phyloP scores from a whole-genome alignment of 1,284 basidiomycete species.

The Tremellales sp. region DNA sequence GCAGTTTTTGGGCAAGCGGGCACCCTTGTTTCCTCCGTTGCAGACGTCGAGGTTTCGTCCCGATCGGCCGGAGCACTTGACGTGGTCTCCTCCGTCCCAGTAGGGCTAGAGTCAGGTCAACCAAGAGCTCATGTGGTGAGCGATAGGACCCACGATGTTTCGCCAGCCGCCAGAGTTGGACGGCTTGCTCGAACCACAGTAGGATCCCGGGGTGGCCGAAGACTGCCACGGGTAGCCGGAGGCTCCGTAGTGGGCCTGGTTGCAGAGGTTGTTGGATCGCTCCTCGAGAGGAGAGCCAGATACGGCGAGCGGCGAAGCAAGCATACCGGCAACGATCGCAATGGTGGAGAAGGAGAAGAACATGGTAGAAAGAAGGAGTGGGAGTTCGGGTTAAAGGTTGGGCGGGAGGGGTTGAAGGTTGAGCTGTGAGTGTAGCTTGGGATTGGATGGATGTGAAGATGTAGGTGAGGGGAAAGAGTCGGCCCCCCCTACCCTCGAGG shows the following conservation, averaged over 20 bases:
- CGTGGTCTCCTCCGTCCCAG: constrained; percentile 23
- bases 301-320: constrained; percentile 10
- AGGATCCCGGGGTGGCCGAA: constrained; percentile 24
- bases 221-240: constrained; percentile 20
- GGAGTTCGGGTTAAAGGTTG: constrained; percentile 10
- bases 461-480: constrained; percentile 14
- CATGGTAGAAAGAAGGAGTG: constrained; percentile 17
- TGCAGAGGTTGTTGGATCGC: constrained; percentile 17
- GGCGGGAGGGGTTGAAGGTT: constrained; percentile 10
- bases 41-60: constrained; percentile 21
- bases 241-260: constrained; percentile 27
- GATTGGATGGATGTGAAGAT: constrained; percentile 9
- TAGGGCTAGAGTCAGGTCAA: constrained; percentile 8
- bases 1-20: constrained; percentile 18
- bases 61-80: constrained; percentile 16
- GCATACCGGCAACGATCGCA: constrained; percentile 18
- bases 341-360: constrained; percentile 22
- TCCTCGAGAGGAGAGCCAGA: constrained; percentile 11
- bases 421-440: constrained; percentile 8
- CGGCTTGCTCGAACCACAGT: constrained; percentile 25
- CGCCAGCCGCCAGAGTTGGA: constrained; percentile 21
- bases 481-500: background rate
- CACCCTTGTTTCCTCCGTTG: constrained; percentile 24
- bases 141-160: constrained; percentile 11
- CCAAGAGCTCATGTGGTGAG: background rate